A percentile compares a stretch with the other conserved stretches of the same genome.
phyloP scores from a whole-genome alignment of 2,329 filamentous ascomycete genomes.

The Simplicillium aogashimaense region DNA sequence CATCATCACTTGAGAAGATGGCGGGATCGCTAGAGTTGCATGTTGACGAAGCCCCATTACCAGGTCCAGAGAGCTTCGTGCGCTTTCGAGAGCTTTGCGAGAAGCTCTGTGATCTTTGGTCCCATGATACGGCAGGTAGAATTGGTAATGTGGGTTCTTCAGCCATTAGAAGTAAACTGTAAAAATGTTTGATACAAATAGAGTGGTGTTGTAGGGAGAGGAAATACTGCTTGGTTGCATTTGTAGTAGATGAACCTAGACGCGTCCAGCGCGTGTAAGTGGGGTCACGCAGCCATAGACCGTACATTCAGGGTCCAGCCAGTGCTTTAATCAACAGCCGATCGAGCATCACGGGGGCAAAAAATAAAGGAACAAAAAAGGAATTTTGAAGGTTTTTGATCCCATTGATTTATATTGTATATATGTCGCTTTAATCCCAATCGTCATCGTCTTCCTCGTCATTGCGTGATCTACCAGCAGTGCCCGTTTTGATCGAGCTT shows the following conservation, averaged over 20 bases:
- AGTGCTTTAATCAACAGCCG: too few relatives aligned
- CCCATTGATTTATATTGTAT: conserved; percentile 1
- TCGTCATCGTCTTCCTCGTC: conserved; percentile 46
- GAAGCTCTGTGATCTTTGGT: conserved; percentile 27
- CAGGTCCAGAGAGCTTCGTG: conserved; percentile 19
- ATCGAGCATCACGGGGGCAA: neutral
- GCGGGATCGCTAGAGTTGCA: conserved; percentile 59
- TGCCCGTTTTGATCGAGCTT: conserved; percentile 42
- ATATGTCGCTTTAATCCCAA: conserved; percentile 40
- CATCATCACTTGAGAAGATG: conserved; percentile 64
- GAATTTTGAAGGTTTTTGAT: neutral
- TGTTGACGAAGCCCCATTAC: conserved; percentile 2
- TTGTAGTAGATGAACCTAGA: neutral
- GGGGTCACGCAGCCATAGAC: too few relatives aligned
- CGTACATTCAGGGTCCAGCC: too few relatives aligned
- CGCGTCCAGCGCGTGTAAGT: too few relatives aligned
- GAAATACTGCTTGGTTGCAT: neutral
- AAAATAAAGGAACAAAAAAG: conserved; percentile 1
- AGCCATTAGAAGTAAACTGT: conserved; percentile 16
- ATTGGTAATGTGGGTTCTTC: conserved; percentile 31
- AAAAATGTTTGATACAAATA: too few relatives aligned
- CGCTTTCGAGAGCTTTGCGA: conserved; percentile 29
- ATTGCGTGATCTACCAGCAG: conserved; percentile 30
- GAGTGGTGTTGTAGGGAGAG: too few relatives aligned
- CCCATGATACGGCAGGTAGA: conserved; percentile 26